Base-by-base conservation (phyloP, 345 rosid species). In the Citrus cavaleriei region DNA sequence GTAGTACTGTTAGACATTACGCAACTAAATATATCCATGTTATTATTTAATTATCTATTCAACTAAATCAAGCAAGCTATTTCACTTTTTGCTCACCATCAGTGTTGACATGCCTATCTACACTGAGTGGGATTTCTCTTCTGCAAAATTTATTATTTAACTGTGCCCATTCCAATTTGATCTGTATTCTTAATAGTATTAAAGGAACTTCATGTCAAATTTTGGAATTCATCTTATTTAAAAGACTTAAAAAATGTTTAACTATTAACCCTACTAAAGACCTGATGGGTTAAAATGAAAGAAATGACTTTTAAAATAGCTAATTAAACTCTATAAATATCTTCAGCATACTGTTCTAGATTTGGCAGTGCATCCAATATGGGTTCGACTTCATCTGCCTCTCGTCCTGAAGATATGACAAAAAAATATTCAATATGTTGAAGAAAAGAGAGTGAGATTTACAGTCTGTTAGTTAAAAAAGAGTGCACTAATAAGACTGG, bases 311-410 rank as follows among this genome's bases (percentile, higher is more conserved):
- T 24, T 25, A 4, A 27, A 22, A 8, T 34, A 54, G 73, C 67
- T 58, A 40, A 34, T 58, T 32, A 46, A 49, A 38, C 27, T 40
- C 24, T 16, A 68, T 19, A 64, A 37, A 57, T 9, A 49, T 68
- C 40, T 34, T 72, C 37, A 68, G 77, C 91, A 86, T 91, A 96
- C 97, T 96, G 98, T 72, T 94, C 93, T 63, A 96, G 90, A 58
- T 94, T 94, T 64, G 99, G 97, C 38, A 96, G 88, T 42, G 97
- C 99, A 66, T 94, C 98, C 85, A 96, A 49, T 81, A 96, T 94
- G 4, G 99, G 98, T 74, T 83, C 94, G 64, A 96, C 97, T 91
- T 96, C 98, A 10, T 70, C 92, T 0, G 98, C 97, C 76, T 96
- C 98, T 68, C 98, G 88, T 77, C 99, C 98, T 96, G 86, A 82